Evolutionary conservation across 768 basidiomycete genomes (phyloP), one percentile per base, ranked within the genome.

Genomic region (Tremella fuciformis): DNA sequence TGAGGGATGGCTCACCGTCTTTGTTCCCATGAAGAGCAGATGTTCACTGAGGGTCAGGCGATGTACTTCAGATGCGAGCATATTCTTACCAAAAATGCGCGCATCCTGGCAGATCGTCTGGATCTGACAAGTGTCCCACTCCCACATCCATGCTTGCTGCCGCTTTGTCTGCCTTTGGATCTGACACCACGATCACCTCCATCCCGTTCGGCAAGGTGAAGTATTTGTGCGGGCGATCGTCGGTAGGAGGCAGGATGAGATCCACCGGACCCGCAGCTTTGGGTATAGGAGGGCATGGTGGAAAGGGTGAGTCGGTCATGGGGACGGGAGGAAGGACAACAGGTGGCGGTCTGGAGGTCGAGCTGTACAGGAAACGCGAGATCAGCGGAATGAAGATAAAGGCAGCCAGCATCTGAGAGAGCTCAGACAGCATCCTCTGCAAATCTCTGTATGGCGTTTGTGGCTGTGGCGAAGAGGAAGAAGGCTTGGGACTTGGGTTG

Each of bases 141-240:
- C 87, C 86, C 52, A 98, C 91, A 77, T 94, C 89, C 69, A 99
- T 82, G 71, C 90, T 89, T 1, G 94, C 96, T 0, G 92, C 90
- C 11, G 91, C 88, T 78, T 93, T 96, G 79, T 99, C 96, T 4
- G 93, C 85, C 62, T 84, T 85, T 0, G 83, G 78, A 73, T 99
- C 94, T 55, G 86, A 86, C 13, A 98, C 82, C 22, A 99, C 77
- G 63, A 87, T 83, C 0, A 86, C 91, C 60, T 89, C 86, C n/a
- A 99, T 78, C 2, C 88, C 91, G 71, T 98, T 99, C 7, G 85
- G 81, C n/a, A 99, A 83, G 49, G 82, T 81, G 62, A 99, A 87
- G 48, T 92, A 74, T 50, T 87, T 70, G 44, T 73, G 76, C 8
- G 68, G 66, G 24, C 75, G 57, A 58, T 70, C 69, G 60, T 76